These are phyloP conservation scores for Tetrapisispora taiwanensis DNA, from an alignment of 805 yeast genomes.

Conservation along the genomic window DNA sequence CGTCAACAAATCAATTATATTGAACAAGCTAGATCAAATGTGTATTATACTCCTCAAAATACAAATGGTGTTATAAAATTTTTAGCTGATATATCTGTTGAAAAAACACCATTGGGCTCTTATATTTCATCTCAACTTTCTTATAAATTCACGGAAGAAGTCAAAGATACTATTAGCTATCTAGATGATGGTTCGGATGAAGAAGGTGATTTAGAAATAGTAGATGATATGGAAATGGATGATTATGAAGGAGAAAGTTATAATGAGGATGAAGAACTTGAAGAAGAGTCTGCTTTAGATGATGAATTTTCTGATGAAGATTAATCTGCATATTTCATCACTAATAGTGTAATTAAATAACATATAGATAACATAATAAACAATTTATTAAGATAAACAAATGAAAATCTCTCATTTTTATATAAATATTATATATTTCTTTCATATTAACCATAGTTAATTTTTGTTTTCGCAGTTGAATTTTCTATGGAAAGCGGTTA, in stretches of 20 bases:
- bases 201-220: background rate
- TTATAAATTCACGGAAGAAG: background rate
- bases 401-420: background rate
- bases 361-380: too few relatives aligned
- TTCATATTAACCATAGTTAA: too few relatives aligned
- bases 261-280: background rate
- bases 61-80: conserved; percentile 62
- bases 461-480: too few relatives aligned
- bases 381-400: background rate
- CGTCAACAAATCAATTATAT: conserved; percentile 62
- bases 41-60: conserved; percentile 80
- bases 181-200: background rate
- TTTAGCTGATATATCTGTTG: conserved; percentile 66
- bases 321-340: background rate
- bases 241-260: background rate
- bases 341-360: too few relatives aligned
- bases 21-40: conserved; percentile 53
- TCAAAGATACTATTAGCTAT: background rate
- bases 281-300: background rate
- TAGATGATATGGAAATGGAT: background rate
- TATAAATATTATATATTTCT: too few relatives aligned
- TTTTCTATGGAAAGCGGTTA: too few relatives aligned
- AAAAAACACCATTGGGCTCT: conserved; percentile 81
- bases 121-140: conserved; percentile 27
- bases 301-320: background rate